Base-by-base conservation (phyloP, 2,329 filamentous ascomycete species). In the Aaosphaeria arxii region DNA sequence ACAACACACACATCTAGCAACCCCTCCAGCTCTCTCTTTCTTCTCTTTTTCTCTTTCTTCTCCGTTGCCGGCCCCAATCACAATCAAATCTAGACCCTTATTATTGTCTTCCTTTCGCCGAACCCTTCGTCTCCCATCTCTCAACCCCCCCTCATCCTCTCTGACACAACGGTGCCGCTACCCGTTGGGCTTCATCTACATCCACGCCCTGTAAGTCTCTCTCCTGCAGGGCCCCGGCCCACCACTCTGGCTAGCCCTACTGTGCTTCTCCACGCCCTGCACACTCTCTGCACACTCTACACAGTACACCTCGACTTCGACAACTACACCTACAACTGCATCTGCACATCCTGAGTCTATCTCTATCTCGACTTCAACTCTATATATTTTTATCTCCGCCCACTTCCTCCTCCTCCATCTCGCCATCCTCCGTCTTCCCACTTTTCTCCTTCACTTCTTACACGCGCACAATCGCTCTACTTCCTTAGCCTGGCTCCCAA, bases 141-240 rank as follows among this genome's bases (percentile, higher is more conserved):
- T 24, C 17, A 24, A 24, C 33, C 33, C 33, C n/a, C 49, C 40
- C 39, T 39, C 40, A 54, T 50, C 44, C 49, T 32, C 55, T 32
- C 44, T 52, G 44, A 49, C 47, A 46, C 42, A 47, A 17, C 29
- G 49, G 58, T 62, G 59, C 55, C 59, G 58, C 54, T 56, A 52
- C 54, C 61, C 64, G 64, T 70, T 67, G 67, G 67, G 66, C 66
- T 43, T 56, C 54, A 39, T 56, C 51, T 48, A 61, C 58, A 60
- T 66, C 60, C 62, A 65, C 63, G 63, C 63, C 63, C 64, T 68
- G 67, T 68, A 66, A 66, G 66, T 69, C 60, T 53, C 58, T 31
- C 56, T 52, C 56, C 59, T 48, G n/a, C 17, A 36, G 33, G 9
- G 9, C 33, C 53, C 49, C 57, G 57, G 56, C 55, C 57, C 57